Evolutionary conservation across 495 filamentous ascomycete genomes (phyloP).

Genomic region (Penicillium cosmopolitanum): DNA sequence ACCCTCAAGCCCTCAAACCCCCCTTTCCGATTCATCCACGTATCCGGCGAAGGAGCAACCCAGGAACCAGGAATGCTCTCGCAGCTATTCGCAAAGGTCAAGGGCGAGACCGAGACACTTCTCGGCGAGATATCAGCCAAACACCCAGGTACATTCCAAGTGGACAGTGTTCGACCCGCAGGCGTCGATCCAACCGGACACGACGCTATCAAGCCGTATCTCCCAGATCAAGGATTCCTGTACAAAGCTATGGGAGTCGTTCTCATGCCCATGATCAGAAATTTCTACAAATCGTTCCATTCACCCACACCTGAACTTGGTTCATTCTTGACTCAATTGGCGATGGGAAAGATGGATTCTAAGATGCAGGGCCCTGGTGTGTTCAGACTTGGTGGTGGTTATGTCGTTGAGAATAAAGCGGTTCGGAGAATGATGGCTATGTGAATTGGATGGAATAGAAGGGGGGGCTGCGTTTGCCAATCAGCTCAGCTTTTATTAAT

Average conservation of each 20-base stretch:
- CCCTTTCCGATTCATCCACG: constrained; percentile 67
- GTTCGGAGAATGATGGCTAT: constrained; percentile 24
- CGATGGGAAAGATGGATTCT: constrained; percentile 56
- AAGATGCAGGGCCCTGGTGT: constrained; percentile 47
- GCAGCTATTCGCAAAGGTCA: constrained; percentile 59
- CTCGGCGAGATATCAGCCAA: constrained; percentile 52
- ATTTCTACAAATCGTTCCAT: constrained; percentile 17
- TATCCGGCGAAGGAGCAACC: constrained; percentile 62
- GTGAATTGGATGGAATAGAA: not conserved
- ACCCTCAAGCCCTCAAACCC: constrained; percentile 40
- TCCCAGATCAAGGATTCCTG: constrained; percentile 21
- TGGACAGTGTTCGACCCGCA: constrained; percentile 56
- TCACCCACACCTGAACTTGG: constrained; percentile 46
- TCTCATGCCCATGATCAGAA: constrained; percentile 13
- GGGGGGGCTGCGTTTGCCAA: too few relatives aligned
- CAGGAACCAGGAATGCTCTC: constrained; percentile 55
- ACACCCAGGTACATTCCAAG: constrained; percentile 45
- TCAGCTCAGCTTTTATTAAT: too few relatives aligned
- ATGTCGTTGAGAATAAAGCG: constrained; percentile 19
- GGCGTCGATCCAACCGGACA: constrained; percentile 54
- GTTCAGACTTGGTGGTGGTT: constrained; percentile 20
- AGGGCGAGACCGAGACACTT: constrained; percentile 63
- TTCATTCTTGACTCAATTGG: constrained; percentile 57
- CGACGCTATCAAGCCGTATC: constrained; percentile 50
- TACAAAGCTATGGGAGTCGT: constrained; percentile 3